phyloP scores from a whole-genome alignment of 2,329 filamentous ascomycete genomes.

The Pseudogymnoascus sp. region DNA sequence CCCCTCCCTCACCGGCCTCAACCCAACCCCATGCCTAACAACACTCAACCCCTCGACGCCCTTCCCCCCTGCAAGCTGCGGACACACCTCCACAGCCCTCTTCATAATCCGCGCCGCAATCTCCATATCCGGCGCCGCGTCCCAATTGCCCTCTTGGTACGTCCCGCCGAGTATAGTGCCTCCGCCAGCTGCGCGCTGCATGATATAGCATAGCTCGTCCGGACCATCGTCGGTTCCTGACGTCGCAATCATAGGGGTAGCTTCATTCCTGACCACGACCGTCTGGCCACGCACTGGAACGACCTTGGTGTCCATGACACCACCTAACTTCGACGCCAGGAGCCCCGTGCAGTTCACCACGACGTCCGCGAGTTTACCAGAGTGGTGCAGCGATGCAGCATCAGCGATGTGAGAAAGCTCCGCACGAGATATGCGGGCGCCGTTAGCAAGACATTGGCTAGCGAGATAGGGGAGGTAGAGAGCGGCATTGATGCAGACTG shows the following conservation, averaged over 20 bases:
- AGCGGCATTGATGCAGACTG: conserved; percentile 84
- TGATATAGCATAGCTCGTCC: conserved; percentile 59
- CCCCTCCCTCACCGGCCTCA: conserved; percentile 54
- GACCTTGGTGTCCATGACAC: conserved; percentile 68
- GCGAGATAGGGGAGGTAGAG: conserved; percentile 82
- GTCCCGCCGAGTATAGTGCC: conserved; percentile 62
- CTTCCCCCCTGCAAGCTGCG: conserved; percentile 46
- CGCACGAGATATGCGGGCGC: conserved; percentile 59
- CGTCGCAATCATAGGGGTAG: conserved; percentile 50
- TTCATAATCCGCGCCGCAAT: conserved; percentile 62
- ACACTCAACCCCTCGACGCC: conserved; percentile 57
- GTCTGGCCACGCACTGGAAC: conserved; percentile 74
- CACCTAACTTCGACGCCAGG: conserved; percentile 65
- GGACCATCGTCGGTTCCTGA: conserved; percentile 58
- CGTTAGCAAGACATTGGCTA: conserved; percentile 68
- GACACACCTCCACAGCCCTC: conserved; percentile 50
- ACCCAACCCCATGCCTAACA: conserved; percentile 59
- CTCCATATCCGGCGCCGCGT: conserved; percentile 54
- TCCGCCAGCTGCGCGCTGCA: conserved; percentile 59
- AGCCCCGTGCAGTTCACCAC: conserved; percentile 83
- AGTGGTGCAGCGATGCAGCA: conserved; percentile 53
- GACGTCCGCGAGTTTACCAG: conserved; percentile 52
- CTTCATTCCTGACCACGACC: conserved; percentile 58
- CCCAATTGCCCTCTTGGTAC: conserved; percentile 58
- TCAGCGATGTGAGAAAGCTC: conserved; percentile 65